Base-by-base conservation (phyloP, 2,329 filamentous ascomycete genomes). In the Talaromyces islandicus region DNA sequence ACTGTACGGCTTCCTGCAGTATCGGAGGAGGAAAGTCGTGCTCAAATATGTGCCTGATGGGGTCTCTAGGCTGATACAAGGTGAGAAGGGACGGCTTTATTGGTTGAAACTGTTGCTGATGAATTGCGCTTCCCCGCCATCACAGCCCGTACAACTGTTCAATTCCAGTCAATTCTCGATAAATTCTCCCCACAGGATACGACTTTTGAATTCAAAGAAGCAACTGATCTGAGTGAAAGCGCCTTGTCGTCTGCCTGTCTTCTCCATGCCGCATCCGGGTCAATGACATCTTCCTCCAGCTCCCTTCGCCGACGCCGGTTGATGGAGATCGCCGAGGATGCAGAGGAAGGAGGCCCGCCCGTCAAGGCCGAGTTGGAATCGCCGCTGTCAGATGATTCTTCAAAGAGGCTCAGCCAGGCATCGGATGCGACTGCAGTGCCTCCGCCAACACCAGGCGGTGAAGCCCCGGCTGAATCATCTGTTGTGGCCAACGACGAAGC, bases 271-370 rank as follows among this genome's bases (percentile, higher is more conserved):
- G 91, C 92, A 7, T 91, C 91, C 12, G 89, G 88, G 43, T 96
- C 93, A 21, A 90, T 88, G 65, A 91, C 89, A 27, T 96, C 92
- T 11, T 93, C 91, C 4, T 89, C 85, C 54, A 92, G 89, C 71
- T 95, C 91, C 5, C 80, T 92, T 65, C 85, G 89, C 61, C 83
- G 87, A 69, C 85, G 88, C 68, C 87, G 90, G 65, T 79, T 97
- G 67, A 88, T 93, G 78, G 93, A 96, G 77, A 97, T 97, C 71
- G 87, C 89, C n/a, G 94, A 97, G 76, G 90, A 94, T 77, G 90
- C 88, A 58, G 91, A 95, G 70, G 92, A 96, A 68, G 88, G 86
- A 68, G 79, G 85, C 58, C 59, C 68, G 50, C 59, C 61, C 46
- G 64, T 62, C 29, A 66, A 64, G 38, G 51, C 35, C 1, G 60